These are phyloP conservation scores for Houttuynia cordata DNA, from an alignment of 164 flowering plant genomes.

Conservation along the genomic window DNA sequence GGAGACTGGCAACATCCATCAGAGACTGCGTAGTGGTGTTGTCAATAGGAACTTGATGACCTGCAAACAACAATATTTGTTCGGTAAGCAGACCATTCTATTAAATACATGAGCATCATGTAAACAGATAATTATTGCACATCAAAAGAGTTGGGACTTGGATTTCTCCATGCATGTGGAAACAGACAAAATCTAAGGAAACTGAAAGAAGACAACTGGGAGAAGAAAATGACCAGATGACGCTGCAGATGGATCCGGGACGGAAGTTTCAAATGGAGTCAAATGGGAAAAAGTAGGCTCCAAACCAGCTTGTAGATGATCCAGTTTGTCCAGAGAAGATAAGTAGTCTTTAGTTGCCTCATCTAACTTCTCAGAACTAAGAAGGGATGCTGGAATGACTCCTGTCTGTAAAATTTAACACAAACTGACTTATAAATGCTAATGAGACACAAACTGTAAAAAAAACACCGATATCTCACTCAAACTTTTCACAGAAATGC, in stretches of 20 bases:
- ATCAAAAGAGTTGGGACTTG: too few relatives aligned
- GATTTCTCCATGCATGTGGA: not conserved
- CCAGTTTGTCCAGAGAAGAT: constrained; percentile 47
- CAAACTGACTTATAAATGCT: not conserved
- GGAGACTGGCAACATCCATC: constrained; percentile 10
- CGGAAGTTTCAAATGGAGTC: constrained; percentile 6
- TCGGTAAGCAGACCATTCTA: not conserved
- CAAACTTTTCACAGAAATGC: not conserved
- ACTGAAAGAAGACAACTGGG: not conserved
- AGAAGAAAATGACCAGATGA: constrained; percentile 13
- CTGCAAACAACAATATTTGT: too few relatives aligned
- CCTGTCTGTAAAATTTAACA: constrained; percentile 27
- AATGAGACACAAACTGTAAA: not conserved
- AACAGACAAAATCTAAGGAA: not conserved
- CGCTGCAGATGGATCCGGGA: constrained; percentile 8
- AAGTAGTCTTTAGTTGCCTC: constrained; percentile 37
- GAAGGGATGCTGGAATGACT: constrained; percentile 21
- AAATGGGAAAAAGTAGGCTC: constrained; percentile 23
- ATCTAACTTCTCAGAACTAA: constrained; percentile 40
- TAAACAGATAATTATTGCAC: too few relatives aligned
- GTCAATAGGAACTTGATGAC: constrained; percentile 21
- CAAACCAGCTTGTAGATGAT: constrained; percentile 24
- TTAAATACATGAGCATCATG: not conserved
- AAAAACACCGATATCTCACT: too few relatives aligned
- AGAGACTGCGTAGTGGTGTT: constrained; percentile 10